Evolutionary conservation across 2,329 filamentous ascomycete species (phyloP).

Genomic region (Cladophialophora yegresii): DNA sequence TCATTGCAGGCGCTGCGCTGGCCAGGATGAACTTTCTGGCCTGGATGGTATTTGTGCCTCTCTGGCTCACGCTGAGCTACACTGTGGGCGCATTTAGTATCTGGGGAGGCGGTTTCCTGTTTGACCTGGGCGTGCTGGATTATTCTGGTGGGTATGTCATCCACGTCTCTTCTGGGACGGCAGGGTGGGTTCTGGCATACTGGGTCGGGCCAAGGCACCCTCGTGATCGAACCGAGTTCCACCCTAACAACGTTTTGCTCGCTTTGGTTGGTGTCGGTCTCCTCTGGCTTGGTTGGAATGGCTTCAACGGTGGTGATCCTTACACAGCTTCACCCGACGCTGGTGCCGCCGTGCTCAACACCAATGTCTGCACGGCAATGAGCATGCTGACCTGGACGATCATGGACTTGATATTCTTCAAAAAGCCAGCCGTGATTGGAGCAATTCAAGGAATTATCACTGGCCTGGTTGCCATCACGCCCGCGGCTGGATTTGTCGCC

Average conservation of each 20-base stretch:
- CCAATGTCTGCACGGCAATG: constrained; percentile 54
- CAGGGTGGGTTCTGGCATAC: constrained; percentile 52
- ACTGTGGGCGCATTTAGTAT: constrained; percentile 47
- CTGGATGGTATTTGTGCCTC: constrained; percentile 56
- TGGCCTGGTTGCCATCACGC: constrained; percentile 56
- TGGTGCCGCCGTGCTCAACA: constrained; percentile 56
- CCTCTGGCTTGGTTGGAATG: constrained; percentile 58
- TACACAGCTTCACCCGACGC: constrained; percentile 54
- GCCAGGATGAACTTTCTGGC: constrained; percentile 55
- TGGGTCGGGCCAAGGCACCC: constrained; percentile 53
- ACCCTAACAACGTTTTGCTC: constrained; percentile 53
- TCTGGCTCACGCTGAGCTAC: constrained; percentile 55
- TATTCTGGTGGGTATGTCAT: constrained; percentile 58
- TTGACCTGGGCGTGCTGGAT: constrained; percentile 52
- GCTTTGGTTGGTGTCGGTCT: constrained; percentile 54
- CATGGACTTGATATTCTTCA: constrained; percentile 52
- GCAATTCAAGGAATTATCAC: constrained; percentile 57
- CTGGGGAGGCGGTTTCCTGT: constrained; percentile 53
- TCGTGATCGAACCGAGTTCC: constrained; percentile 49
- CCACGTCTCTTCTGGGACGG: constrained; percentile 56
- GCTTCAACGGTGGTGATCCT: constrained; percentile 58
- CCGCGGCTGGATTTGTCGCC: constrained; percentile 54
- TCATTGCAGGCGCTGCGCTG: constrained; percentile 52
- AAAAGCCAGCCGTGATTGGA: constrained; percentile 54
- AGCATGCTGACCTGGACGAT: constrained; percentile 52